Conservation (phyloP, 106 monocot species). For the Allium fistulosum region DNA sequence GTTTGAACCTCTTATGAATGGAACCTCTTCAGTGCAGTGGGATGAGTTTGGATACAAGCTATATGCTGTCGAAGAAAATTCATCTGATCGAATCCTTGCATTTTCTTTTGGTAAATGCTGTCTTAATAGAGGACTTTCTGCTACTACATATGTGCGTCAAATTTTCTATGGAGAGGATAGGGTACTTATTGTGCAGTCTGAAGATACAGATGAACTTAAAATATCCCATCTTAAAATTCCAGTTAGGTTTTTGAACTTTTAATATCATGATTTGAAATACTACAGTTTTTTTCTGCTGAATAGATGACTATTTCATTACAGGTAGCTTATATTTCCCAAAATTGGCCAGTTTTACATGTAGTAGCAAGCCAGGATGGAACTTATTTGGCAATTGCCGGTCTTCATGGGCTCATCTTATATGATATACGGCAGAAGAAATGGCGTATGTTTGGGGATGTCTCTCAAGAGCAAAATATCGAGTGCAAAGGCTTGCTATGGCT, state of each 20-base stretch:
- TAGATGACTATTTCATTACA: constrained; percentile 16
- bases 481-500: constrained; percentile 98
- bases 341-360: constrained; percentile 94
- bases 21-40: constrained; percentile 80
- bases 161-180: constrained; percentile 96
- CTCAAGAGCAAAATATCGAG: constrained; percentile 92
- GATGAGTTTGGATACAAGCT: constrained; percentile 95
- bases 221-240: constrained; percentile 92
- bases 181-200: constrained; percentile 81
- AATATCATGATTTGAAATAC: no score
- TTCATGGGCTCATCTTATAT: constrained; percentile 86
- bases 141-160: constrained; percentile 86
- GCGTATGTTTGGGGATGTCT: constrained; percentile 97
- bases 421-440: constrained; percentile 85
- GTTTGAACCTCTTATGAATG: constrained; percentile 79
- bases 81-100: constrained; percentile 66
- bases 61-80: constrained; percentile 82
- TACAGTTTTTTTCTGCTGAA: no score
- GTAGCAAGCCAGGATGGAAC: constrained; percentile 94
- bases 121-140: constrained; percentile 81
- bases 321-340: constrained; percentile 97
- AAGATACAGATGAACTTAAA: constrained; percentile 85
- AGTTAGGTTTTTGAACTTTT: constrained; percentile 47
- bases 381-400: constrained; percentile 89
- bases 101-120: constrained; percentile 98